Conservation (phyloP, 331 rosid genomes). For the Malus hybrid region DNA sequence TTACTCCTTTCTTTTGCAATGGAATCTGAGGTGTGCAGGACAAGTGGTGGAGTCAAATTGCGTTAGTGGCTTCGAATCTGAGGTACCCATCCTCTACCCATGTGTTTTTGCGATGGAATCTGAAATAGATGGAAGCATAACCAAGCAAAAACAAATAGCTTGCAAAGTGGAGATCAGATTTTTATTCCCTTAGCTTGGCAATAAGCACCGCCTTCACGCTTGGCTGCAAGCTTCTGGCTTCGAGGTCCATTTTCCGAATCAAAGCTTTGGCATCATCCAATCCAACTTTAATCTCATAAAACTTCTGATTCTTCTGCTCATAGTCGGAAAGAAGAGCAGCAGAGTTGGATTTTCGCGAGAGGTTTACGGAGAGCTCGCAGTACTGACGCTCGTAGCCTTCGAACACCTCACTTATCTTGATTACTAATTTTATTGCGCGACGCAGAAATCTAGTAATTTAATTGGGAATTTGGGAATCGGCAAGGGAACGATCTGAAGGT, state of each 20-base stretch:
- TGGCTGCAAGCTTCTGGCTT: conserved; percentile 86
- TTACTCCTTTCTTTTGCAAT: too few species aligned
- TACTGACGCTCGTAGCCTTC: conserved; percentile 98
- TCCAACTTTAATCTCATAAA: conserved; percentile 70
- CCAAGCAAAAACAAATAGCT: too few species aligned
- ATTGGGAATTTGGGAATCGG: not conserved
- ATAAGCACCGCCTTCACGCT: conserved; percentile 69
- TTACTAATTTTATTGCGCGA: not conserved
- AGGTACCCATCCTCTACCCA: too few species aligned
- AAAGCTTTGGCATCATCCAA: conserved; percentile 82
- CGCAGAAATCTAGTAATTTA: not conserved
- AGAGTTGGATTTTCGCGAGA: conserved; percentile 77
- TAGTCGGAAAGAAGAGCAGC: conserved; percentile 43
- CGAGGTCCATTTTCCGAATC: conserved; percentile 97
- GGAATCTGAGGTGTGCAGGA: too few species aligned
- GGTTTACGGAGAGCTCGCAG: conserved; percentile 91
- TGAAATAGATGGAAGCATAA: too few species aligned
- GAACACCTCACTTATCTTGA: conserved; percentile 70
- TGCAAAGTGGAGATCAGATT: conserved; percentile 82
- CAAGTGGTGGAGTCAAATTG: too few species aligned
- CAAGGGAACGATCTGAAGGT: not conserved
- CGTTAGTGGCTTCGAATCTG: too few species aligned
- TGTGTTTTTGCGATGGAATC: too few species aligned
- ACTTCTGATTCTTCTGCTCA: conserved; percentile 63
- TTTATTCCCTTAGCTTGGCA: conserved; percentile 83